A percentile compares a stretch with the other conserved stretches of the same genome.
Evolutionary conservation across 2,329 filamentous ascomycete species (phyloP).

Genomic region (Coniochaeta hoffmannii): DNA sequence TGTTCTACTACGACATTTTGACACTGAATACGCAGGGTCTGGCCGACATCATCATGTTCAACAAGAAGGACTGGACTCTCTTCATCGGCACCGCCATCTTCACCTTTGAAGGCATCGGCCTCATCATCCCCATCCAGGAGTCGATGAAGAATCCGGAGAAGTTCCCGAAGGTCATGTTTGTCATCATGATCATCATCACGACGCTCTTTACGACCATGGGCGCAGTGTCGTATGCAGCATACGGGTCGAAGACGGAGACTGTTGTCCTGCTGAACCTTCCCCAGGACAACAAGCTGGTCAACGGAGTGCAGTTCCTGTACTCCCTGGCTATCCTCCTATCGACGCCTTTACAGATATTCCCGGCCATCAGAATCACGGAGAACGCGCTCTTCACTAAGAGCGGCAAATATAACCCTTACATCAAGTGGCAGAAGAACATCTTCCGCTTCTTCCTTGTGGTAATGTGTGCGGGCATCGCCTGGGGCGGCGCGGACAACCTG

Average conservation of each 20-base stretch:
- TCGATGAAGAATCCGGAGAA: constrained; percentile 89
- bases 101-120: constrained; percentile 94
- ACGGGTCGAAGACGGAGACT: constrained; percentile 90
- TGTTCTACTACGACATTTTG: constrained; percentile 90
- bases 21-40: constrained; percentile 72
- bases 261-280: constrained; percentile 95
- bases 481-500: constrained; percentile 84
- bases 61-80: constrained; percentile 85
- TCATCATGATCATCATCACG: constrained; percentile 93
- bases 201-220: constrained; percentile 86
- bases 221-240: constrained; percentile 90
- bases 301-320: constrained; percentile 92
- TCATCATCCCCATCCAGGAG: constrained; percentile 97
- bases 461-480: constrained; percentile 79
- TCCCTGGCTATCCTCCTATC: constrained; percentile 95
- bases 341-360: constrained; percentile 94
- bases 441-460: constrained; percentile 92
- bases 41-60: constrained; percentile 85
- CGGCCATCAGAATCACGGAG: constrained; percentile 92
- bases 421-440: constrained; percentile 99
- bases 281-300: constrained; percentile 91
- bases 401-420: constrained; percentile 95
- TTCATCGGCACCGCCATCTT: constrained; percentile 99
- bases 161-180: constrained; percentile 80
- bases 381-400: constrained; percentile 90